phyloP scores from a whole-genome alignment of 129 eudicot species.

The Flaveria linearis region DNA sequence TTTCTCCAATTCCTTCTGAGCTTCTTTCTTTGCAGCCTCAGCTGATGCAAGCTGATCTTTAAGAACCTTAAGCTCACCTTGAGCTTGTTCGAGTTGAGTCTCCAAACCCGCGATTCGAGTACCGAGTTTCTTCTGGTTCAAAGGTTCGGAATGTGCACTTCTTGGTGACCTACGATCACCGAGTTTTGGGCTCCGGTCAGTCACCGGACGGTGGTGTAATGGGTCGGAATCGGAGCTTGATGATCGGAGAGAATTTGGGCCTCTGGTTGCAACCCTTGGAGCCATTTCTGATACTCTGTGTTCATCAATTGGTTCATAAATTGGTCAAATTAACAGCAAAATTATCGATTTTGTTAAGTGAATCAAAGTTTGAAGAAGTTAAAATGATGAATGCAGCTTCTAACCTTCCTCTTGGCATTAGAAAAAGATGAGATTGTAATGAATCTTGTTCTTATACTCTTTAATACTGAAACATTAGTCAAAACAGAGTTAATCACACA shows the following conservation, averaged over 20 bases:
- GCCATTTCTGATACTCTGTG: constrained; percentile 66
- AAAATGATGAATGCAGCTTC: constrained; percentile 14
- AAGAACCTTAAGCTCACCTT: constrained; percentile 70
- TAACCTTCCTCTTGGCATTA: constrained; percentile 68
- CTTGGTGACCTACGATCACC: constrained; percentile 65
- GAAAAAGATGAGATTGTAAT: constrained; percentile 10
- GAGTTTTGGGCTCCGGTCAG: constrained; percentile 59
- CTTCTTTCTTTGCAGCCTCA: constrained; percentile 78
- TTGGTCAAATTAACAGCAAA: neutral
- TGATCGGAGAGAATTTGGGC: constrained; percentile 52
- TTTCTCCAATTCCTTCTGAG: constrained; percentile 71
- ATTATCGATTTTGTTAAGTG: neutral
- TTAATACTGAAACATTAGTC: constrained; percentile 30
- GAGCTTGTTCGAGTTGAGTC: constrained; percentile 86
- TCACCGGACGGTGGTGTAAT: constrained; percentile 48
- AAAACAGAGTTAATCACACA: constrained; percentile 1
- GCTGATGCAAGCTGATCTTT: constrained; percentile 70
- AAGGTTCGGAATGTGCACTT: constrained; percentile 49
- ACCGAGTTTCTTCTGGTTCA: constrained; percentile 72
- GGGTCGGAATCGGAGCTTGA: constrained; percentile 80
- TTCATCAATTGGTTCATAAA: neutral
- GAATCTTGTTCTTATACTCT: constrained; percentile 29
- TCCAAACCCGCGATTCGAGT: constrained; percentile 87
- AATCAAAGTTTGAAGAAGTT: neutral
- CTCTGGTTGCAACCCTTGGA: constrained; percentile 62